Percentiles rank a stretch among this genome's conserved stretches.
These are phyloP conservation scores for Leptomonas seymouri DNA, from an alignment of 208 protist species.

Conservation along the genomic window DNA sequence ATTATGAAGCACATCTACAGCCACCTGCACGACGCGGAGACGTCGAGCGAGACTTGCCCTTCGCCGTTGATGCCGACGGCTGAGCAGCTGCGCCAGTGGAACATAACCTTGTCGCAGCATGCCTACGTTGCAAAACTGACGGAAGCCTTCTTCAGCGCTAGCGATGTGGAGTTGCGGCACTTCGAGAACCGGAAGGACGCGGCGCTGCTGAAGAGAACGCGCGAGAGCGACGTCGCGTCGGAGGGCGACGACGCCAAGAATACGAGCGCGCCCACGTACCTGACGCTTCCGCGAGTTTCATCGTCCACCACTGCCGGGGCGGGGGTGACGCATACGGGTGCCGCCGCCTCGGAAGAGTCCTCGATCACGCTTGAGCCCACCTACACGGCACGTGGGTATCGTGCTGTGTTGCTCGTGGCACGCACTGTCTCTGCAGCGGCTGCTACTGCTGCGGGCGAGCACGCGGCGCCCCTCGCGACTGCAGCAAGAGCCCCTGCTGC, in stretches of 20 bases:
- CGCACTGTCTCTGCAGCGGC: background rate
- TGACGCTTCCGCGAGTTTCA: background rate
- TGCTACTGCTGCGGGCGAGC: background rate
- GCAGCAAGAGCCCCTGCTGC: background rate
- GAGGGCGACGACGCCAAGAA: background rate
- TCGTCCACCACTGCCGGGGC: background rate
- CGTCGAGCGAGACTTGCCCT: background rate
- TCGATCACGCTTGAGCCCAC: slow-evolving; percentile 25
- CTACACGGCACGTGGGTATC: slow-evolving; percentile 34
- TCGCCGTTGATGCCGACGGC: slow-evolving; percentile 21
- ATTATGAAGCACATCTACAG: slow-evolving; percentile 55
- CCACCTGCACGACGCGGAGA: slow-evolving; percentile 31
- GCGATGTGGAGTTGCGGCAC: slow-evolving; percentile 12
- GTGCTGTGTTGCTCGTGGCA: slow-evolving; percentile 27
- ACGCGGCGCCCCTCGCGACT: background rate
- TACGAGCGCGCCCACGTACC: background rate
- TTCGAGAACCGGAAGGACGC: slow-evolving; percentile 16
- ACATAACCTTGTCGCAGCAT: slow-evolving; percentile 43
- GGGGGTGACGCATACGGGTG: background rate
- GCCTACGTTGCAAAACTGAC: slow-evolving; percentile 38
- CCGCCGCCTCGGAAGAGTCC: background rate
- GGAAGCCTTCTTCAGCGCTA: slow-evolving; percentile 31
- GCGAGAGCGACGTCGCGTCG: background rate
- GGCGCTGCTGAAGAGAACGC: slow-evolving; percentile 13
- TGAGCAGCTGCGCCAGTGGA: slow-evolving; percentile 48